Evolutionary conservation across 2,329 filamentous ascomycete species (phyloP), one percentile per base, ranked within the genome.

Genomic region (Aureobasidium vineae): DNA sequence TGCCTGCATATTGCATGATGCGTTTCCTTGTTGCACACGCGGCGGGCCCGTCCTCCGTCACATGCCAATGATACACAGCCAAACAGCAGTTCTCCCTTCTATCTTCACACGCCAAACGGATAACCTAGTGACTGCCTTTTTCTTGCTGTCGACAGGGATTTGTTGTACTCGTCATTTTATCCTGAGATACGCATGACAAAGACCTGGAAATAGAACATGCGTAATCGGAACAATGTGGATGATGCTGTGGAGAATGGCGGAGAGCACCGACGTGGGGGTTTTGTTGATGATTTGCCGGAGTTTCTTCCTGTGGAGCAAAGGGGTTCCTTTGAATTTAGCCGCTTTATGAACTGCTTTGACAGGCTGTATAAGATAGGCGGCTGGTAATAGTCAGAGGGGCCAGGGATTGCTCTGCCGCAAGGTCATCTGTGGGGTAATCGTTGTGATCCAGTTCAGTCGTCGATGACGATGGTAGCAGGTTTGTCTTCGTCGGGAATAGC

Each of bases 231-330:
- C 40, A 59, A 59, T 59, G 40, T 41, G 33, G 38, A 45, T 45
- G 54, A n/a, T 31, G 40, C 5, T 26, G 56, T 21, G 40, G 40
- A 40, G 38, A 7, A 33, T 11, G 16, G 41, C 33, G 40, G 40
- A 40, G 38, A 6, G 4, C 26, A 15, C 28, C 10, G 57, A 36
- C 43, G 57, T 61, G 57, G 57, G 57, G 57, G 50, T 3, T 47
- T 16, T 8, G 54, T 45, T 16, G 41, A 26, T 36, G 19, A 31
- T 61, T 28, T 59, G 54, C 57, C 57, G 57, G 57, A 61, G 57
- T 38, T 11, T 61, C 43, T 61, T 49, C 57, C 57, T 47, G 28
- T 15, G 36, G 38, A 33, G 40, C 21, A 59, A 31, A 45, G 16
- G 26, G 40, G 40, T 41, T 28, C 13, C 6, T 28, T 31, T n/a